phyloP scores from a whole-genome alignment of 345 rosid genomes.

The Lenwebbia sp. region DNA sequence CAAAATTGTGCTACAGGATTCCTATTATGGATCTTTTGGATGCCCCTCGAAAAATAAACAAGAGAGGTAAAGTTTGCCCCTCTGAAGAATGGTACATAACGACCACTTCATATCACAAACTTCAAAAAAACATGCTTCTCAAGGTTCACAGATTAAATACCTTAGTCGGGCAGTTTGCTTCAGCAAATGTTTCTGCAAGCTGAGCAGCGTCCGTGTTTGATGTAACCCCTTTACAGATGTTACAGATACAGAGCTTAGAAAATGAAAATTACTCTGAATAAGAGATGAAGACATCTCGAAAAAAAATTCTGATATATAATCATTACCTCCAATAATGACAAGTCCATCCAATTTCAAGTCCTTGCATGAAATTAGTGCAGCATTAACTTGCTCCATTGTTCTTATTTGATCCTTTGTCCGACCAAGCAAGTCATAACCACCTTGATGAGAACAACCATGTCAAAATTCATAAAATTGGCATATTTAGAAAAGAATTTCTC shows the following conservation, averaged over 20 bases:
- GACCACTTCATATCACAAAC: neutral
- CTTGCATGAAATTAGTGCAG: slow-evolving; percentile 73
- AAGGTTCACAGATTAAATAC: slow-evolving; percentile 8
- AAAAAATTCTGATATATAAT: neutral
- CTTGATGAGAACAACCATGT: slow-evolving; percentile 18
- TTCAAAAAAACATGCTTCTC: neutral
- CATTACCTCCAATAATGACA: slow-evolving; percentile 87
- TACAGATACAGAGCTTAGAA: neutral
- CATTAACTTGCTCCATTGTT: slow-evolving; percentile 92
- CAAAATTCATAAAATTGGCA: neutral
- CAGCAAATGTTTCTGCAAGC: slow-evolving; percentile 94
- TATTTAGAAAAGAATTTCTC: neutral
- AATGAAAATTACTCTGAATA: neutral
- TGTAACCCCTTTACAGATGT: slow-evolving; percentile 58
- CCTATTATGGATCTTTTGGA: neutral
- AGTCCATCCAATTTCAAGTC: slow-evolving; percentile 90
- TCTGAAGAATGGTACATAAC: neutral
- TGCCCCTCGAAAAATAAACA: neutral
- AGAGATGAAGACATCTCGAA: neutral
- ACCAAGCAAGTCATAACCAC: slow-evolving; percentile 96
- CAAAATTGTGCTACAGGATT: neutral
- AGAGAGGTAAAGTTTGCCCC: neutral
- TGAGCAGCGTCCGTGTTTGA: slow-evolving; percentile 99
- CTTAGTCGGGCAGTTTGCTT: slow-evolving; percentile 79
- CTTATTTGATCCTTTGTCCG: slow-evolving; percentile 96